These are phyloP conservation scores for Luvunga scandens DNA, from an alignment of 345 rosid genomes.

Conservation along the genomic window DNA sequence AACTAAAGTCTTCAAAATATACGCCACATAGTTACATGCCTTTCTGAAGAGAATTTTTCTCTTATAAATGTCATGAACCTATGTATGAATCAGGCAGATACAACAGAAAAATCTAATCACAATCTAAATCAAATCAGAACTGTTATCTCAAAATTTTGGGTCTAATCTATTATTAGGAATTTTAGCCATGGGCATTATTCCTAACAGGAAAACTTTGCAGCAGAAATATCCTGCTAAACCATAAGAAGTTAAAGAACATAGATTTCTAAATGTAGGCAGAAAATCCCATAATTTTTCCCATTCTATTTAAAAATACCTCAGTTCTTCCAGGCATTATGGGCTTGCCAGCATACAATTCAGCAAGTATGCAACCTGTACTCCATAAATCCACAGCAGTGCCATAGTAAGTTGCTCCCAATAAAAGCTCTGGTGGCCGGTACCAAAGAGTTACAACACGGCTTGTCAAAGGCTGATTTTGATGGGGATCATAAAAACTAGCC, in stretches of 20 bases:
- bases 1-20: neutral
- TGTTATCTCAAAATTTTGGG: neutral
- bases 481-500: slow-evolving; percentile 84
- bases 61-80: neutral
- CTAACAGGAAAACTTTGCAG: neutral
- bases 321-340: slow-evolving; percentile 99
- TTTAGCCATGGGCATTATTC: neutral
- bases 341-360: slow-evolving; percentile 93
- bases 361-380: slow-evolving; percentile 97
- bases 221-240: neutral
- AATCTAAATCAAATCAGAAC: neutral
- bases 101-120: neutral
- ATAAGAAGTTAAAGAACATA: neutral
- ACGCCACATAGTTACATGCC: neutral
- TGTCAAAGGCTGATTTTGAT: slow-evolving; percentile 69
- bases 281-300: neutral
- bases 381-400: slow-evolving; percentile 91
- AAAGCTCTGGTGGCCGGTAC: slow-evolving; percentile 98
- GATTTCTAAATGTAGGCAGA: neutral
- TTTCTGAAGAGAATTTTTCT: neutral
- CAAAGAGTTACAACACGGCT: slow-evolving; percentile 98
- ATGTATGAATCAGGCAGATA: neutral
- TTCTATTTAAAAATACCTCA: slow-evolving; percentile 52
- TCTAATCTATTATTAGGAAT: neutral
- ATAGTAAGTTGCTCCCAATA: slow-evolving; percentile 90